phyloP scores from a whole-genome alignment of 805 yeast genomes.

The Tetrapisispora taiwanensis region DNA sequence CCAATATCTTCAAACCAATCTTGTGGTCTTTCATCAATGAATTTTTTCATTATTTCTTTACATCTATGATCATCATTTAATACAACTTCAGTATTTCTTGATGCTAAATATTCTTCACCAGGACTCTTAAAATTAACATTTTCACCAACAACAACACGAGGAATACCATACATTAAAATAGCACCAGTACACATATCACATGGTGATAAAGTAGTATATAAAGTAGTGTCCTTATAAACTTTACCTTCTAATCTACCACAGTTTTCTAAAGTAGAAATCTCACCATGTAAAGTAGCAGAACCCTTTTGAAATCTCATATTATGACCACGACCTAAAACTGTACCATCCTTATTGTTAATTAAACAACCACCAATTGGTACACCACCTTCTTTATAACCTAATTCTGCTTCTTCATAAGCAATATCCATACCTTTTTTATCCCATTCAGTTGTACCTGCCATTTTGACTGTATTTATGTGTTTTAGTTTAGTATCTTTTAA shows the following conservation, averaged over 20 bases:
- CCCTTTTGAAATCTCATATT: constrained; percentile 79
- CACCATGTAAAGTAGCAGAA: constrained; percentile 85
- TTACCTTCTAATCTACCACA: constrained; percentile 82
- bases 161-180: constrained; percentile 76
- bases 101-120: constrained; percentile 62
- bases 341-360: constrained; percentile 50
- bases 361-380: constrained; percentile 58
- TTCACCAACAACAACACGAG: constrained; percentile 83
- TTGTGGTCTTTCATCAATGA: constrained; percentile 66
- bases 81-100: constrained; percentile 64
- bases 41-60: constrained; percentile 61
- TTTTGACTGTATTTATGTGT: not conserved
- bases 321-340: constrained; percentile 79
- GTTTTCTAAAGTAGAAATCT: constrained; percentile 76
- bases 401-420: constrained; percentile 62
- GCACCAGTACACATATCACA: constrained; percentile 96
- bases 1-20: constrained; percentile 83
- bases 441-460: constrained; percentile 34
- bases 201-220: constrained; percentile 88
- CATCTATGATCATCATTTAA: constrained; percentile 52
- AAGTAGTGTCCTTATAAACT: constrained; percentile 73
- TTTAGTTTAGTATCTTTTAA: too few species aligned
- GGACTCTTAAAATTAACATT: constrained; percentile 66
- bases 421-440: constrained; percentile 56
- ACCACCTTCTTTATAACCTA: constrained; percentile 74